Base-by-base conservation (phyloP, 768 basidiomycete species). In the Suillus americanus region DNA sequence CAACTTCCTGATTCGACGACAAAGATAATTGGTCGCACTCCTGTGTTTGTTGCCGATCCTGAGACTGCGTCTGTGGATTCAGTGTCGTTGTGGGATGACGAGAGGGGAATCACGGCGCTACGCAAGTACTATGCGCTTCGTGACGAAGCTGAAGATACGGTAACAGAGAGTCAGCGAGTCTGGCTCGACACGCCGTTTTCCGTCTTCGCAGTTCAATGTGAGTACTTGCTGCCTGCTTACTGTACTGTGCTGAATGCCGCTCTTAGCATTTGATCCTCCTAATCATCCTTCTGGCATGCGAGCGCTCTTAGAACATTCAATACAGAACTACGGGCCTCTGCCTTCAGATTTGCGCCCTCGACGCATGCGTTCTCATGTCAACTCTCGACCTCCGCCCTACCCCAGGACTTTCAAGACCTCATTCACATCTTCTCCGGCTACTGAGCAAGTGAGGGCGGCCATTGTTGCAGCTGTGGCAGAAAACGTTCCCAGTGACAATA, bases 131-230 rank as follows among this genome's bases (percentile, higher is more conserved):
- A 87, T 68, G 87, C 88, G 2, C 80, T 92, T 25, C 80, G 84
- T 45, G 84, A 88, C 59, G 91, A 93, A 74, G 91, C 84, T 6
- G 81, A 89, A 43, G 83, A 80, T 25, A 85, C 86, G 0, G 87
- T 92, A 5, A 77, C 74, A 2, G 90, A 91, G 71, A 94, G 91
- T 70, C 81, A 85, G 73, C 82, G 80, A 12, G 66, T 74, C 1
- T 92, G 90, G 91, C 55, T 68, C 0, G 91, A 93, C 69, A 94
- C 91, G 0, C 85, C 90, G 0, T 88, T 90, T 68, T 92, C 90
- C 0, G 30, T 87, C n/a, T 91, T 83, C 57, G 88, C 89, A 8
- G 33, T 91, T 48, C 91, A 93, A 76, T 83, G 91, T 92, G 70
- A 77, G 88, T 82, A 6, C 10, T 23, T 5, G 30, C 65, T 13